Base-by-base conservation (phyloP, 805 yeast genomes). In the Vanderwaltozyma tropicalis region DNA sequence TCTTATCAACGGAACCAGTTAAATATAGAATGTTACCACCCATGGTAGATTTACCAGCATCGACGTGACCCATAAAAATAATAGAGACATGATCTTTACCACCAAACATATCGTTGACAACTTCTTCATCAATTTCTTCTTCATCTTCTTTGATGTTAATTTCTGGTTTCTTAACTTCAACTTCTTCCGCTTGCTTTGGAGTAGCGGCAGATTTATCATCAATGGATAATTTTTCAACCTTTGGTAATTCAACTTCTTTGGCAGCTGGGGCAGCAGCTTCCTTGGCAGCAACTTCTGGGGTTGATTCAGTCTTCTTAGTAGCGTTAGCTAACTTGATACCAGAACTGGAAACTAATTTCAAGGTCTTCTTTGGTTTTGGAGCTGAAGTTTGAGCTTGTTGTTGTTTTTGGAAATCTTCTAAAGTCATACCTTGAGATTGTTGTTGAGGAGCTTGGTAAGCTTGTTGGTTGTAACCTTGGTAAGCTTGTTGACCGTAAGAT, bases 31-130 rank as follows among this genome's bases (percentile, higher is more conserved):
- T 69, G 66, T 92, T 92, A 67, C 99, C 99, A 62, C 98, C 98
- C 95, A 92, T 89, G 43, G 99, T 92, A 37, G 96, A 86, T 66
- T 92, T 92, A 61, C 99, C 98, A 26, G 98, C 98, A 72, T 92
- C 98, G 49, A 92, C 99, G 60, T 92, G 99, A 52, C 99, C 99
- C 97, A 92, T 92, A 67, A 92, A 92, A 50, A 92, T 86, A 51
- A 92, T 81, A 15, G 96, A 88, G 60, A 92, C 75, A 67, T 92
- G 98, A 61, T 89, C 98, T 64, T 92, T 92, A 55, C 95, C 95
- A 47, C 96, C 96, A 57, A 85, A 92, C 83, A 92, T 66, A 54
- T 94, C 98, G 41, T 75, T 79, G 46, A 92, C 86, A 46, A 88
- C 75, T 50, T 80, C 92, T 55, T 83, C 83, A 59, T 89, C 96